Percentiles rank a stretch among this genome's conserved stretches.
These are phyloP conservation scores for Leptographium galeiforme DNA, from an alignment of 2,329 filamentous ascomycete genomes.

Conservation along the genomic window DNA sequence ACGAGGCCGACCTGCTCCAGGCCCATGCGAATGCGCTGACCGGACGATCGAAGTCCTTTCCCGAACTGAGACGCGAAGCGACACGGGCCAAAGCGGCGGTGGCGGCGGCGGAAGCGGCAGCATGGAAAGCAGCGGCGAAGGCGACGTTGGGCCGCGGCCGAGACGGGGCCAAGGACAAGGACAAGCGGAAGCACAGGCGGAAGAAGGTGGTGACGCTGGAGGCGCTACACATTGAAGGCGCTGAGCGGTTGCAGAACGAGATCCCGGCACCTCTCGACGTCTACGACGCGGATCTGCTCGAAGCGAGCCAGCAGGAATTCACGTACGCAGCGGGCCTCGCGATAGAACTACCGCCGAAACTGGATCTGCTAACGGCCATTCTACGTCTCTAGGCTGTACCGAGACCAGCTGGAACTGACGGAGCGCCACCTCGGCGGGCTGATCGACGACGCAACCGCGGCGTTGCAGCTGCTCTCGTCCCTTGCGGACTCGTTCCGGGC, in stretches of 20 bases:
- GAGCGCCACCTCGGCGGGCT: constrained; percentile 68
- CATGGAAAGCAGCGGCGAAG: background rate
- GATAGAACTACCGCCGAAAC: background rate
- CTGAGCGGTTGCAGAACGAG: constrained; percentile 13
- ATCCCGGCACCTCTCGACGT: constrained; percentile 32
- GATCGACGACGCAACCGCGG: constrained; percentile 61
- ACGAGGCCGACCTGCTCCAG: constrained; percentile 6
- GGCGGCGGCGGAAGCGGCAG: background rate
- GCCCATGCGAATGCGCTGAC: constrained; percentile 51
- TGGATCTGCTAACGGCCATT: background rate
- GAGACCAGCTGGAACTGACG: constrained; percentile 67
- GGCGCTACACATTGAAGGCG: constrained; percentile 31
- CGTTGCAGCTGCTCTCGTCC: constrained; percentile 61
- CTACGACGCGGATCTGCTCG: constrained; percentile 55
- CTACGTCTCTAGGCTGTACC: constrained; percentile 32
- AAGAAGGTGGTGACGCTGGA: constrained; percentile 31
- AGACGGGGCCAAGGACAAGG: background rate
- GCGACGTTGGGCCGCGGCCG: background rate
- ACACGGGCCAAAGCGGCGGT: constrained; percentile 30
- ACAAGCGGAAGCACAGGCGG: constrained; percentile 7
- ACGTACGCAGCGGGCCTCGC: constrained; percentile 38
- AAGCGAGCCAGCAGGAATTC: constrained; percentile 77
- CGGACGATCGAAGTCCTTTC: constrained; percentile 62
- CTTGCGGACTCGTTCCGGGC: constrained; percentile 77
- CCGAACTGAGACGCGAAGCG: constrained; percentile 50